A percentile compares a stretch with the other conserved stretches of the same genome.
Conservation (phyloP, 129 eudicot species). For the Smallanthus sonchifolius region DNA sequence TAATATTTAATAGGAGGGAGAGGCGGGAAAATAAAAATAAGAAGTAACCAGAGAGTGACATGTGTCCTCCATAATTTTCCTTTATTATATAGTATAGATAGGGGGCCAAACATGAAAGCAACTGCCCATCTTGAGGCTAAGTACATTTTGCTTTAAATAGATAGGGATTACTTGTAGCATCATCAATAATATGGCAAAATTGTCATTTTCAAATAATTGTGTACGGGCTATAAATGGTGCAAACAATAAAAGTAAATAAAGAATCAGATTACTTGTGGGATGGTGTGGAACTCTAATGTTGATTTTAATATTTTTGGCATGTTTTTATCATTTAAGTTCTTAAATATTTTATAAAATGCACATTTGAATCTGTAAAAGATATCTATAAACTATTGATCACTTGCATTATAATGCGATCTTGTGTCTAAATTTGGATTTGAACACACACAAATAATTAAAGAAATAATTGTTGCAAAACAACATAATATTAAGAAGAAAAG, state of each 20-base stretch:
- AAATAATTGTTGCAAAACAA: not conserved
- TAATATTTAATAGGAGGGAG: too few species aligned
- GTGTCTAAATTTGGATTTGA: not conserved
- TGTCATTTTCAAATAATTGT: slow-evolving; percentile 32
- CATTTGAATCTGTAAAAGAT: not conserved
- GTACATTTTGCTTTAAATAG: slow-evolving; percentile 29
- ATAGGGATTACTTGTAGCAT: slow-evolving; percentile 18
- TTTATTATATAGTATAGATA: too few species aligned
- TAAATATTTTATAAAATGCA: not conserved
- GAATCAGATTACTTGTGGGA: not conserved
- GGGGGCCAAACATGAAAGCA: slow-evolving; percentile 31
- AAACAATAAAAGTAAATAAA: not conserved
- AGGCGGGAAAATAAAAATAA: too few species aligned
- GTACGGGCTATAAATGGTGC: slow-evolving; percentile 21
- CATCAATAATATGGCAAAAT: slow-evolving; percentile 9
- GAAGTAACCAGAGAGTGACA: too few species aligned
- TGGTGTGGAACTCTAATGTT: not conserved
- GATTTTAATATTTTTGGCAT: not conserved
- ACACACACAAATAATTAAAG: not conserved
- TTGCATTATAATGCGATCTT: not conserved
- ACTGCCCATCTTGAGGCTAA: slow-evolving; percentile 29
- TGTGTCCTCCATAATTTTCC: too few species aligned
- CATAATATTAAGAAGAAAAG: not conserved
- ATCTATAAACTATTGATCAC: not conserved
- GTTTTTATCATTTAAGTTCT: slow-evolving; percentile 1